These are phyloP conservation scores for Teunomyces tritomae DNA, from an alignment of 805 yeast species.

Conservation along the genomic window DNA sequence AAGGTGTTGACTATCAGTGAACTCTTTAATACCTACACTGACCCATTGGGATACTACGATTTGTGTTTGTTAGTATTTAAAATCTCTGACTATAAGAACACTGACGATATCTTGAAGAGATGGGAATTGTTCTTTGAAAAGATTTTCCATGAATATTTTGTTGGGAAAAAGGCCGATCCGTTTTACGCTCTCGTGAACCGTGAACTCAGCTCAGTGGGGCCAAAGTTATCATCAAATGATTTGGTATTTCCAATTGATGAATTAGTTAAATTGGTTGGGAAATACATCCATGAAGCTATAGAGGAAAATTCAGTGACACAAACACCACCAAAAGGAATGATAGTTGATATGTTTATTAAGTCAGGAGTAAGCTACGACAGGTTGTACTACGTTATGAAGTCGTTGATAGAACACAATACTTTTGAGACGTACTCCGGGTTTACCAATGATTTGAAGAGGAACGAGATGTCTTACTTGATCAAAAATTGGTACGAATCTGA, in stretches of 20 bases:
- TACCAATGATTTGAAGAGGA: constrained; percentile 30
- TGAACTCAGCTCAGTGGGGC: constrained; percentile 53
- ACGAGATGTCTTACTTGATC: constrained; percentile 64
- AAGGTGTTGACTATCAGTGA: constrained; percentile 71
- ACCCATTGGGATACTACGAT: constrained; percentile 84
- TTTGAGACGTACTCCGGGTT: constrained; percentile 52
- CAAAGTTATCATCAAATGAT: constrained; percentile 64
- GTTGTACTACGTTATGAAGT: constrained; percentile 61
- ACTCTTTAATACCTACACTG: constrained; percentile 80
- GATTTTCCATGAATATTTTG: constrained; percentile 30
- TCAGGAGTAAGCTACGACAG: constrained; percentile 65
- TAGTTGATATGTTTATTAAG: constrained; percentile 60
- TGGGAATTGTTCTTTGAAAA: constrained; percentile 75
- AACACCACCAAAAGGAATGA: constrained; percentile 49
- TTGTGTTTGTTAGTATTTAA: constrained; percentile 76
- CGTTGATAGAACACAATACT: constrained; percentile 57
- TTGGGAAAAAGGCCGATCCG: constrained; percentile 29
- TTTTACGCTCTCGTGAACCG: constrained; percentile 37
- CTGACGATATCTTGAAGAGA: constrained; percentile 75
- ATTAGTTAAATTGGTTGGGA: constrained; percentile 62
- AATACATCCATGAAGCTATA: constrained; percentile 43
- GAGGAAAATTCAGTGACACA: constrained; percentile 31
- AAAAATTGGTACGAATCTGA: constrained; percentile 67
- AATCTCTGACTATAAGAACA: constrained; percentile 79
- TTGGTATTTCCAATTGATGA: constrained; percentile 76